phyloP scores from a whole-genome alignment of 2,329 filamentous ascomycete genomes.

The Talaromyces sp. region DNA sequence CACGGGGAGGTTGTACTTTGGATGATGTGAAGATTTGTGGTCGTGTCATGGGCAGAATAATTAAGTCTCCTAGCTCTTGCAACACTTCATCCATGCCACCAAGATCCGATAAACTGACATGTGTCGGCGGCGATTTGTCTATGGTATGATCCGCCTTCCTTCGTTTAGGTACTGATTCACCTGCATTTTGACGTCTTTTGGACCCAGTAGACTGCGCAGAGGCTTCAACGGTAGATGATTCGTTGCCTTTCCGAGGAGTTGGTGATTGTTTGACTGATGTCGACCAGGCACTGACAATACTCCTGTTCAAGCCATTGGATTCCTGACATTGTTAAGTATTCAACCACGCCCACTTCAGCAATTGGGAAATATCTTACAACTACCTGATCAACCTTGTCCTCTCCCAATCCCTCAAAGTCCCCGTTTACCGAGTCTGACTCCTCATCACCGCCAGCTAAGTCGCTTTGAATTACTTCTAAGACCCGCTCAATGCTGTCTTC shows the following conservation, averaged over 20 bases:
- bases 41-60: slow-evolving; percentile 68
- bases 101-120: slow-evolving; percentile 67
- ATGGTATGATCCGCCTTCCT: slow-evolving; percentile 57
- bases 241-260: slow-evolving; percentile 27
- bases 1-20: slow-evolving; percentile 67
- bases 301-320: slow-evolving; percentile 64
- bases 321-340: slow-evolving; percentile 33
- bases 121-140: slow-evolving; percentile 63
- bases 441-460: slow-evolving; percentile 57
- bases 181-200: slow-evolving; percentile 59
- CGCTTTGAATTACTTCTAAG: slow-evolving; percentile 65
- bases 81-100: slow-evolving; percentile 74
- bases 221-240: slow-evolving; percentile 25
- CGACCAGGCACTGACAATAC: slow-evolving; percentile 59
- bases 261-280: slow-evolving; percentile 32
- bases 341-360: slow-evolving; percentile 16
- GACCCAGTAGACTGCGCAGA: slow-evolving; percentile 27
- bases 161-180: slow-evolving; percentile 65
- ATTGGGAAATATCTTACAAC: background rate
- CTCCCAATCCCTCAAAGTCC: slow-evolving; percentile 50
- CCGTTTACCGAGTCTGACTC: slow-evolving; percentile 50
- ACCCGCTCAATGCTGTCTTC: slow-evolving; percentile 85
- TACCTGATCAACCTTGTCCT: slow-evolving; percentile 30
- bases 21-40: slow-evolving; percentile 64
- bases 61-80: slow-evolving; percentile 64